Percentiles rank a stretch among this genome's conserved stretches.
phyloP scores from a whole-genome alignment of 495 filamentous ascomycete genomes.

The Lepidopterella palustris region DNA sequence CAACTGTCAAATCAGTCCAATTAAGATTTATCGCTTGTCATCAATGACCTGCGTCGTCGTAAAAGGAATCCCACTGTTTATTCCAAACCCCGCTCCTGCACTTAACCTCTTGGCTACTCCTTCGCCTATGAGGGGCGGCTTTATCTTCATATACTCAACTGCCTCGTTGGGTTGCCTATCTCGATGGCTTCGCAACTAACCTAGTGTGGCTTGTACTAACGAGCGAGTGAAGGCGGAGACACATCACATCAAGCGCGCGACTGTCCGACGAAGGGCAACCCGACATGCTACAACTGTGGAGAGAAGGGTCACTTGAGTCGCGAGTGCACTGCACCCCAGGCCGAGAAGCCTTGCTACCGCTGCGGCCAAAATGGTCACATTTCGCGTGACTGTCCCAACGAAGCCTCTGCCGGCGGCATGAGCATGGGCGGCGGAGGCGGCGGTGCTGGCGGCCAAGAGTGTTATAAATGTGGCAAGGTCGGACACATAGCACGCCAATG shows the following conservation, averaged over 20 bases:
- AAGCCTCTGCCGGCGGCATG: conserved; percentile 36
- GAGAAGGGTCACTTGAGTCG: conserved; percentile 90
- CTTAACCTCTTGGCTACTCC: background rate
- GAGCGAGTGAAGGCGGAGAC: conserved; percentile 57
- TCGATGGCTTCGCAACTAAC: background rate
- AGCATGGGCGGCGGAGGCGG: conserved; percentile 45
- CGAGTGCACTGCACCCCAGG: conserved; percentile 81
- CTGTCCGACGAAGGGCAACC: conserved; percentile 87
- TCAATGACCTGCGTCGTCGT: too few relatives aligned
- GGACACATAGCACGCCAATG: conserved; percentile 98
- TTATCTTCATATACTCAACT: background rate
- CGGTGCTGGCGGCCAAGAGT: conserved; percentile 58
- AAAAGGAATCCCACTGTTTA: background rate
- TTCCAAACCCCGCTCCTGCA: conserved; percentile 12
- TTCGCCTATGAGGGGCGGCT: background rate
- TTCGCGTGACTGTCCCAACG: conserved; percentile 79
- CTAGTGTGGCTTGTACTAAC: conserved; percentile 17
- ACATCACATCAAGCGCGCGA: conserved; percentile 79
- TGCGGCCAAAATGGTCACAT: conserved; percentile 86
- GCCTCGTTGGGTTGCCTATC: background rate
- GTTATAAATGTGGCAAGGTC: conserved; percentile 98
- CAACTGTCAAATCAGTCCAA: too few relatives aligned
- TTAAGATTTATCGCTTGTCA: too few relatives aligned
- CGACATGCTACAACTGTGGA: conserved; percentile 87
- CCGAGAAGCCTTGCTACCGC: conserved; percentile 96